Conservation (phyloP, 352 stramenopile genomes). For the Phytophthora ramorum region DNA sequence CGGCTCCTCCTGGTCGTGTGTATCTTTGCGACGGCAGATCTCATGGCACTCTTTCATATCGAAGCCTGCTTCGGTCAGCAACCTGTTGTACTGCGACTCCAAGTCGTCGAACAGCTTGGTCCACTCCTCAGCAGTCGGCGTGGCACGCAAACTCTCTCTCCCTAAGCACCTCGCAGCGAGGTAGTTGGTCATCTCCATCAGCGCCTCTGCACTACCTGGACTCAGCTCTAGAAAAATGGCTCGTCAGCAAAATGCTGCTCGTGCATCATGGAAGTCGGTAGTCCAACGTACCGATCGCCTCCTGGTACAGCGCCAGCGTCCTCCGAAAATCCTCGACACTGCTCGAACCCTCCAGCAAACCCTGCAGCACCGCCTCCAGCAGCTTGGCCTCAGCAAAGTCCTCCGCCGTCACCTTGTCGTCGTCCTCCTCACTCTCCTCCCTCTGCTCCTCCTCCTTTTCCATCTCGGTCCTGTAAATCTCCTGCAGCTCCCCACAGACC, state of each 20-base stretch:
- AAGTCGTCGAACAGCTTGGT: conserved; percentile 50
- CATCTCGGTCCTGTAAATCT: conserved; percentile 45
- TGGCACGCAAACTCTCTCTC: conserved; percentile 18
- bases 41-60: conserved; percentile 65
- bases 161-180: conserved; percentile 50
- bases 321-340: conserved; percentile 43
- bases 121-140: conserved; percentile 39
- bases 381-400: conserved; percentile 58
- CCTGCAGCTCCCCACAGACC: conserved; percentile 42
- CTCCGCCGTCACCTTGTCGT: conserved; percentile 52
- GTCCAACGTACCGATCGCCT: conserved; percentile 46
- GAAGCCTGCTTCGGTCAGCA: conserved; percentile 52
- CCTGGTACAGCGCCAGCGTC: conserved; percentile 64
- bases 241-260: background rate
- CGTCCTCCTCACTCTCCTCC: conserved; percentile 37
- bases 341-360: conserved; percentile 20
- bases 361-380: conserved; percentile 66
- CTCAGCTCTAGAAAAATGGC: conserved; percentile 47
- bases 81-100: conserved; percentile 46
- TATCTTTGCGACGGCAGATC: conserved; percentile 75
- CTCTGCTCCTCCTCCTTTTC: conserved; percentile 4
- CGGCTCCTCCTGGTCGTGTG: conserved; percentile 56
- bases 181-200: conserved; percentile 84
- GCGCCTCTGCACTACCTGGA: conserved; percentile 58
- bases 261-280: background rate